These are phyloP conservation scores for Epichloe typhina DNA, from an alignment of 2,329 filamentous ascomycete genomes.

Conservation along the genomic window DNA sequence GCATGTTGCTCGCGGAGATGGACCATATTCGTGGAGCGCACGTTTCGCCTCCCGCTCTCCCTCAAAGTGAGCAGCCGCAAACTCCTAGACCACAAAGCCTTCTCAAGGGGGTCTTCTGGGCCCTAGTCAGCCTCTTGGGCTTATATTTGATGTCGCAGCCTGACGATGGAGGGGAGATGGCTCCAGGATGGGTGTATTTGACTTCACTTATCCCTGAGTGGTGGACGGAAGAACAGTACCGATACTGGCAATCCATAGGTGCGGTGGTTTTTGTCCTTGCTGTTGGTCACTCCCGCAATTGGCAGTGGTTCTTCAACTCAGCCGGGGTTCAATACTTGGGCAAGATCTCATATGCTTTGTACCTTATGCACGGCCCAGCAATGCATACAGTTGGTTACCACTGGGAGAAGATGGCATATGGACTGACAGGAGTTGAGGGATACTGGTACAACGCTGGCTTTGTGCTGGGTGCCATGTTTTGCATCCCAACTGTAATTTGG, in stretches of 20 bases:
- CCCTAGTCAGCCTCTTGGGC: slow-evolving; percentile 29
- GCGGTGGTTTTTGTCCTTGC: slow-evolving; percentile 38
- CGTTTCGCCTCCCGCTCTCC: slow-evolving; percentile 16
- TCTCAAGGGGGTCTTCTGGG: slow-evolving; percentile 21
- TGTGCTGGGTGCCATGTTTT: slow-evolving; percentile 30
- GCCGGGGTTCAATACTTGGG: slow-evolving; percentile 42
- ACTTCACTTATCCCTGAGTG: slow-evolving; percentile 33
- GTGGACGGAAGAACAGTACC: slow-evolving; percentile 35
- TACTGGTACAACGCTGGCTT: slow-evolving; percentile 33
- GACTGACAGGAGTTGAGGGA: slow-evolving; percentile 32
- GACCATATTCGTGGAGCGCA: slow-evolving; percentile 37
- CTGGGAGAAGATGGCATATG: slow-evolving; percentile 34
- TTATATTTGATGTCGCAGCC: slow-evolving; percentile 37
- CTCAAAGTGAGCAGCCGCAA: slow-evolving; percentile 10
- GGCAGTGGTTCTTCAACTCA: slow-evolving; percentile 38
- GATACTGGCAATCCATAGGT: slow-evolving; percentile 44
- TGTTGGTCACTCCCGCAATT: slow-evolving; percentile 30
- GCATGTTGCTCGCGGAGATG: slow-evolving; percentile 41
- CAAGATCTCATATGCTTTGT: slow-evolving; percentile 46
- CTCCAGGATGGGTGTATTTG: slow-evolving; percentile 39
- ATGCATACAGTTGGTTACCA: slow-evolving; percentile 40
- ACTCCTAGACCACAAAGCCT: background rate
- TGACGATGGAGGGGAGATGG: slow-evolving; percentile 27
- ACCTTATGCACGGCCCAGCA: slow-evolving; percentile 46
- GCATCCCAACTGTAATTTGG: slow-evolving; percentile 39